Conservation (phyloP, 192 early-diverging fungal species). For the Coemansia sp. region DNA sequence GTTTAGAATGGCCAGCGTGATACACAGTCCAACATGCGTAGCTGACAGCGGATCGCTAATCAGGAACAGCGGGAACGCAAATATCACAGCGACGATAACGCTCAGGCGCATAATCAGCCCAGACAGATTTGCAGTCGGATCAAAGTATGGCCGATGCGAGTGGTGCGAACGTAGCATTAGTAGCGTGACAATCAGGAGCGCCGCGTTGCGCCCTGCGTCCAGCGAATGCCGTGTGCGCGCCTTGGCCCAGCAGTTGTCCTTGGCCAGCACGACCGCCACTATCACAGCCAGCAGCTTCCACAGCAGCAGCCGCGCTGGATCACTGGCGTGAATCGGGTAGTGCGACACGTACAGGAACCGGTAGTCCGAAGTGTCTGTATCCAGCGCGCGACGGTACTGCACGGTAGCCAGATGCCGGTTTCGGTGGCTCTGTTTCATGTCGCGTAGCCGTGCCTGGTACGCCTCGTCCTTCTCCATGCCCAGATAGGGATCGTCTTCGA, state of each 20-base stretch:
- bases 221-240: constrained; percentile 42
- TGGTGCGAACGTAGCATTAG: constrained; percentile 57
- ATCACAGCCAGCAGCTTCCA: constrained; percentile 56
- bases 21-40: constrained; percentile 45
- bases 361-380: constrained; percentile 56
- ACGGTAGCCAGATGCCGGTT: constrained; percentile 56
- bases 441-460: constrained; percentile 47
- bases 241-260: constrained; percentile 64
- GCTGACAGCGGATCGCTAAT: constrained; percentile 48
- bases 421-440: constrained; percentile 43
- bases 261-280: constrained; percentile 50
- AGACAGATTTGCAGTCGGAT: constrained; percentile 55
- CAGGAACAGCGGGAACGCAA: constrained; percentile 58
- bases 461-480: constrained; percentile 49
- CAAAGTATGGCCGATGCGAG: constrained; percentile 58
- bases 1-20: constrained; percentile 49
- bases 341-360: constrained; percentile 60
- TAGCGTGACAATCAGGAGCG: constrained; percentile 54
- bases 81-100: constrained; percentile 41
- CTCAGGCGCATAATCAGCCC: constrained; percentile 51
- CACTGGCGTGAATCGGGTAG: constrained; percentile 49
- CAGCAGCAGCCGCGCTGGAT: constrained; percentile 58
- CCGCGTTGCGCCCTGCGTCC: constrained; percentile 47
- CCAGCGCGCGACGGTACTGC: constrained; percentile 54
- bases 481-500: constrained; percentile 33